A percentile compares a stretch with the other conserved stretches of the same genome.
These are phyloP conservation scores for Neurospora sp. DNA, from an alignment of 495 filamentous ascomycete genomes.

Conservation along the genomic window DNA sequence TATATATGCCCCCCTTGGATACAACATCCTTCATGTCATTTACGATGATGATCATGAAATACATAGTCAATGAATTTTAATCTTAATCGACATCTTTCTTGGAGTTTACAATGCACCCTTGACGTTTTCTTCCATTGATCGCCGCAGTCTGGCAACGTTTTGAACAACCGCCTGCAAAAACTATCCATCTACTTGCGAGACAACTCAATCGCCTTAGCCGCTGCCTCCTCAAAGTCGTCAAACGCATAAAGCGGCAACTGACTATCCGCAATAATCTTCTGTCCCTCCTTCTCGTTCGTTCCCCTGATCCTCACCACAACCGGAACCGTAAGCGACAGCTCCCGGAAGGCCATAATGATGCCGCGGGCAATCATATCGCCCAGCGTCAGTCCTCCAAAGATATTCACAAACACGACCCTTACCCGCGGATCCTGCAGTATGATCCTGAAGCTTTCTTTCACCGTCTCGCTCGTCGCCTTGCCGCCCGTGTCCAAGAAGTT, in stretches of 20 bases:
- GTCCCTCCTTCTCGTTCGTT: slow-evolving; percentile 69
- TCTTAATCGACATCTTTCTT: neutral
- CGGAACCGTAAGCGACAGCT: slow-evolving; percentile 58
- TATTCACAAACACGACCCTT: slow-evolving; percentile 73
- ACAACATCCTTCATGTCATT: neutral
- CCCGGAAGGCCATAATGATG: slow-evolving; percentile 66
- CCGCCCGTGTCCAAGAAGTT: slow-evolving; percentile 90
- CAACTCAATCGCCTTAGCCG: slow-evolving; percentile 61
- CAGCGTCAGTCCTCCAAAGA: slow-evolving; percentile 79
- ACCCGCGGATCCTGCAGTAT: slow-evolving; percentile 64
- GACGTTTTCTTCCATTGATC: neutral
- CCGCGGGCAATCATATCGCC: slow-evolving; percentile 86
- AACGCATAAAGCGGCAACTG: slow-evolving; percentile 64
- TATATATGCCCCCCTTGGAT: neutral
- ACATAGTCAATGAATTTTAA: neutral
- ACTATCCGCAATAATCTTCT: slow-evolving; percentile 67
- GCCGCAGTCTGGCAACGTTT: neutral
- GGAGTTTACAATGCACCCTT: neutral
- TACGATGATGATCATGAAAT: neutral
- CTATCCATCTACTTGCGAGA: slow-evolving; percentile 23
- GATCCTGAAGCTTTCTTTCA: slow-evolving; percentile 64
- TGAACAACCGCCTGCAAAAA: neutral
- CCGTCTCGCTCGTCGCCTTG: slow-evolving; percentile 78
- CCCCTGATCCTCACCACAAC: slow-evolving; percentile 79
- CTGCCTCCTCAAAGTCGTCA: slow-evolving; percentile 75